Base-by-base conservation (phyloP, 495 filamentous ascomycete species). In the Peziza echinospora region DNA sequence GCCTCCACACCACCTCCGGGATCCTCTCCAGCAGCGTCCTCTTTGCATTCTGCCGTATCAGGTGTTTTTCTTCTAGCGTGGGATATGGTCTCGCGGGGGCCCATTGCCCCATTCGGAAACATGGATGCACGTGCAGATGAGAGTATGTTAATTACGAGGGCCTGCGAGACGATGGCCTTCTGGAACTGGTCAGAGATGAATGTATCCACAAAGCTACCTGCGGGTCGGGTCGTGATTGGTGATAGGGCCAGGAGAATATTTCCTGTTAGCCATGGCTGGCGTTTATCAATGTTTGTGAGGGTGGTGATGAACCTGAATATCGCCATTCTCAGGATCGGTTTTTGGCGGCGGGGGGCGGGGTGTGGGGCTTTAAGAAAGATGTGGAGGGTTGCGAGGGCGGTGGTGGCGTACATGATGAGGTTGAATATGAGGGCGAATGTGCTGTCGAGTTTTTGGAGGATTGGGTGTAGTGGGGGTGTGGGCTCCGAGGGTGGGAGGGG, bases 61-160 rank as follows among this genome's bases (percentile, higher is more conserved):
- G 62, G 48, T 67, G 58, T 53, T 67, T 62, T 47, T 67, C 64
- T 28, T 65, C 59, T 51, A 62, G 65, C 23, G 65, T 60, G 46
- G 71, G 70, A 23, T 67, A 54, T 22, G 63, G 50, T 47, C 71
- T 58, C 45, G 68, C n/a, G 58, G 10, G 61, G 58, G 26, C 64
- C 71, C 49, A 65, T 67, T n/a, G 72, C 62, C 63, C 89, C 86
- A 64, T 77, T 73, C 23, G 86, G 84, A 60, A 92, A 92, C 39
- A 93, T 63, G 46, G 77, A 69, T 43, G 69, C 71, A 60, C 87
- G 76, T 54, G 75, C 67, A 47, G 69, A 71, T 57, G 75, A 72
- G 50, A 96, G 76, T 48, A 85, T 66, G 52, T 72, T 69, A 61
- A 84, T 82, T 45, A 89, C 68, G 54, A 76, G 68, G 48, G 70